A percentile compares a stretch with the other conserved stretches of the same genome.
Conservation (phyloP, 2,329 filamentous ascomycete species). For the Fusarium sp. region DNA sequence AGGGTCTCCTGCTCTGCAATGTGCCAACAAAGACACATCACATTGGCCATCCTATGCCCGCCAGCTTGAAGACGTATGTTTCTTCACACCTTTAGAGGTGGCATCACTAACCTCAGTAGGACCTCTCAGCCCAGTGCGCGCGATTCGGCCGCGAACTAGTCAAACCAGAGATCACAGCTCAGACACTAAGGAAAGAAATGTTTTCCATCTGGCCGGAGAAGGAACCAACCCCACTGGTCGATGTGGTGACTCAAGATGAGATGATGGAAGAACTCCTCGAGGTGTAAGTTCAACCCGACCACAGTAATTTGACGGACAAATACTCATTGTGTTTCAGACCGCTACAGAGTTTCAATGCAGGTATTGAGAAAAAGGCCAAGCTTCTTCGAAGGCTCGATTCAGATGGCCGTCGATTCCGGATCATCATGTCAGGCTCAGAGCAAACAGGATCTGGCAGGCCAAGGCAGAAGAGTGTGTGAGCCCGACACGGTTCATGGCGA, state of each 20-base stretch:
- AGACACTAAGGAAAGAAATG: slow-evolving; percentile 41
- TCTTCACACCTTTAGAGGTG: accelerated
- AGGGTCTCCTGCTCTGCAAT: slow-evolving; percentile 28
- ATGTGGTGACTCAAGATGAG: slow-evolving; percentile 51
- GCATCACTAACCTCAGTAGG: slow-evolving; percentile 36
- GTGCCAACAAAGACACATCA: slow-evolving; percentile 41
- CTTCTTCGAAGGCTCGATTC: slow-evolving; percentile 49
- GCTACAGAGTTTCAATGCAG: slow-evolving; percentile 37
- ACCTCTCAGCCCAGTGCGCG: slow-evolving; percentile 47
- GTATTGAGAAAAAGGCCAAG: slow-evolving; percentile 45
- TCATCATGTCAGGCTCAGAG: slow-evolving; percentile 47
- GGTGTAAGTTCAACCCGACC: slow-evolving; percentile 30
- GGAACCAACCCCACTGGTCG: slow-evolving; percentile 47
- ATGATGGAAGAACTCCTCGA: slow-evolving; percentile 54
- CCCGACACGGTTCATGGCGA: background rate
- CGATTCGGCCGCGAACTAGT: slow-evolving; percentile 51
- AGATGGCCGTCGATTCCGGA: slow-evolving; percentile 47
- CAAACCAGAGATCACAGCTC: slow-evolving; percentile 37
- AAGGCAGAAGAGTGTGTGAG: slow-evolving; percentile 42
- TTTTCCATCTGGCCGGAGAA: slow-evolving; percentile 53
- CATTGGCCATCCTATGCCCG: slow-evolving; percentile 56
- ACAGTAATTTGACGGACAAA: too few species aligned
- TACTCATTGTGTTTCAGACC: slow-evolving; percentile 31
- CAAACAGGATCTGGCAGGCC: slow-evolving; percentile 38
- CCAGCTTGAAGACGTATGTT: slow-evolving; percentile 52